These are phyloP conservation scores for Citrullus amarus DNA, from an alignment of 306 rosid species.

Conservation along the genomic window DNA sequence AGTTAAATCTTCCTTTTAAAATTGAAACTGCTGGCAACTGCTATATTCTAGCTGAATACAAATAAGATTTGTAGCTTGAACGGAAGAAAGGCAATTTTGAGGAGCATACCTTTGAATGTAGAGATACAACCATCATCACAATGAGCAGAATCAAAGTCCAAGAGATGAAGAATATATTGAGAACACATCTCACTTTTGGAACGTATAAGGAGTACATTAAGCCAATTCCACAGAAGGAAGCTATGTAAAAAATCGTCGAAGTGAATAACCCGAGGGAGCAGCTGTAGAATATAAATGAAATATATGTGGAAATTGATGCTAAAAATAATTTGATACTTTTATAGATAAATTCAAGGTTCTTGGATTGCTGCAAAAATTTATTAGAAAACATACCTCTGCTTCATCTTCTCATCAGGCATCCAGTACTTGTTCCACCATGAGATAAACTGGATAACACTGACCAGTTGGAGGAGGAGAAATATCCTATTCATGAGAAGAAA, in stretches of 20 bases:
- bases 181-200: constrained; percentile 38
- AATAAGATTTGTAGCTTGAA: not conserved
- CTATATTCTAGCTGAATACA: not conserved
- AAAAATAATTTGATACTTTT: not conserved
- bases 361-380: not conserved
- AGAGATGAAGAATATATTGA: constrained; percentile 73
- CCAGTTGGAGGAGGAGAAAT: constrained; percentile 52
- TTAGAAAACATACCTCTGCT: constrained; percentile 36
- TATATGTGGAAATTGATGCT: not conserved
- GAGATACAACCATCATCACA: constrained; percentile 49
- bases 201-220: constrained; percentile 44
- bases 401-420: constrained; percentile 55
- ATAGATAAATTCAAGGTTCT: not conserved
- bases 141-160: constrained; percentile 75
- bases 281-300: constrained; percentile 32
- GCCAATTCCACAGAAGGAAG: constrained; percentile 50
- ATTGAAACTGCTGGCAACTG: not conserved
- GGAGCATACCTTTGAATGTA: constrained; percentile 61
- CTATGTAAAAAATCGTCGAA: constrained; percentile 60
- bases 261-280: constrained; percentile 57
- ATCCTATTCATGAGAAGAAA: constrained; percentile 20
- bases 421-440: constrained; percentile 83
- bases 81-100: not conserved
- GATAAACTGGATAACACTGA: constrained; percentile 75
- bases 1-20: not conserved